These are phyloP conservation scores for Ilyonectria sp. DNA, from an alignment of 2,329 filamentous ascomycete species.

Conservation along the genomic window DNA sequence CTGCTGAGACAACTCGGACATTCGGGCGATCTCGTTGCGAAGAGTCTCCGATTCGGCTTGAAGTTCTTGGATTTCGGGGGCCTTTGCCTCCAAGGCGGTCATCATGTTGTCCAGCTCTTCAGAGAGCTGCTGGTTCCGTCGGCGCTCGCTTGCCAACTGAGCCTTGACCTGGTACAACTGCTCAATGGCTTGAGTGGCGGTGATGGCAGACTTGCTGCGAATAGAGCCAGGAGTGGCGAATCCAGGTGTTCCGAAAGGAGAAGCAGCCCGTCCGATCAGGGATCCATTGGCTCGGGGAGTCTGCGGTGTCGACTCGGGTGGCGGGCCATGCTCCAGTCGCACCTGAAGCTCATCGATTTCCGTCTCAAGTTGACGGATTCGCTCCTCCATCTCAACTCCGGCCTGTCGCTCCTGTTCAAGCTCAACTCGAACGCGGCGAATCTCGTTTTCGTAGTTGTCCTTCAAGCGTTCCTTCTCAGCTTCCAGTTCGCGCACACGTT, in stretches of 20 bases:
- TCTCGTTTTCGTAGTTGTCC: constrained; percentile 75
- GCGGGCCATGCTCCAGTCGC: constrained; percentile 58
- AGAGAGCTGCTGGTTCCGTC: constrained; percentile 81
- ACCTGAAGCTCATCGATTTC: constrained; percentile 70
- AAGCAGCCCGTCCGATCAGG: constrained; percentile 66
- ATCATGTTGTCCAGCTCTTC: constrained; percentile 89
- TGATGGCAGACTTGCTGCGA: constrained; percentile 69
- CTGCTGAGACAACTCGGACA: constrained; percentile 87
- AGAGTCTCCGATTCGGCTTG: constrained; percentile 86
- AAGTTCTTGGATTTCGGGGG: constrained; percentile 90
- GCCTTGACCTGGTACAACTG: constrained; percentile 79
- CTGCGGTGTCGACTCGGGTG: constrained; percentile 67
- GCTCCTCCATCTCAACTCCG: constrained; percentile 63
- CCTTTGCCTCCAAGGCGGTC: constrained; percentile 85
- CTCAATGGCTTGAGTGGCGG: constrained; percentile 75
- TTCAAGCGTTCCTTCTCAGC: constrained; percentile 71
- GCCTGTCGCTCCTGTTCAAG: constrained; percentile 69
- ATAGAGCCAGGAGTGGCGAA: constrained; percentile 70
- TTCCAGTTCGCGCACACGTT: constrained; percentile 79
- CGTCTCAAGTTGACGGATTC: constrained; percentile 65
- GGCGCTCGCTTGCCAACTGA: constrained; percentile 80
- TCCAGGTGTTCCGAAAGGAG: constrained; percentile 74
- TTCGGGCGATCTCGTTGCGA: constrained; percentile 84
- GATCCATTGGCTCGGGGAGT: constrained; percentile 75
- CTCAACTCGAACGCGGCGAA: constrained; percentile 69